A percentile compares a stretch with the other conserved stretches of the same genome.
Conservation (phyloP, 495 filamentous ascomycete species). For the Cairneyella variabilis region DNA sequence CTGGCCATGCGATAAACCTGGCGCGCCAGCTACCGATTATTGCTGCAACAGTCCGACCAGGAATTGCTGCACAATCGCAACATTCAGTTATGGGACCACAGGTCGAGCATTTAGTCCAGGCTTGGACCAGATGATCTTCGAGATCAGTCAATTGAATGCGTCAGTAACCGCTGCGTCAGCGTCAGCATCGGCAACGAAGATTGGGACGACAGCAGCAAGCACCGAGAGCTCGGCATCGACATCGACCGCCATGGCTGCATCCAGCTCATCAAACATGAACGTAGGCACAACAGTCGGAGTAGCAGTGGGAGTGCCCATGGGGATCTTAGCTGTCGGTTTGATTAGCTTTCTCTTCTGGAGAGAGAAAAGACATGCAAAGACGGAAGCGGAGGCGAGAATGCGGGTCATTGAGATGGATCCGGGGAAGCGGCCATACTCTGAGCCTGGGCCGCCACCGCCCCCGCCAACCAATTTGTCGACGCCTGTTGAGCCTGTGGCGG, state of each 20-base stretch:
- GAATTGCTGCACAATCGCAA: constrained; percentile 2
- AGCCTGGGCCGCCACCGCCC: neutral
- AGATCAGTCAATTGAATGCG: neutral
- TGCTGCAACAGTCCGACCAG: constrained; percentile 1
- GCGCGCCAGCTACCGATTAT: neutral
- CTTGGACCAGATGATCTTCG: neutral
- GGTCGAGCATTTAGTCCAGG: constrained; percentile 3
- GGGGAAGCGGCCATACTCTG: neutral
- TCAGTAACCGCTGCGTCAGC: neutral
- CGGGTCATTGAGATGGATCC: neutral
- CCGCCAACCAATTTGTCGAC: no score
- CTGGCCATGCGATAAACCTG: neutral
- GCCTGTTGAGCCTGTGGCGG: no score
- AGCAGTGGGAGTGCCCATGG: constrained; percentile 4
- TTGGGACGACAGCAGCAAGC: neutral
- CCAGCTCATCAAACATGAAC: neutral
- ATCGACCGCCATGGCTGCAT: neutral
- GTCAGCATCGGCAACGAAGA: neutral
- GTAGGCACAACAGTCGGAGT: neutral
- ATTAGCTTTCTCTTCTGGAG: constrained; percentile 5
- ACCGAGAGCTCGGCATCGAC: neutral
- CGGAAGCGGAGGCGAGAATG: neutral
- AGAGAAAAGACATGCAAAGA: neutral
- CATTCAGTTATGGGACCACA: neutral
- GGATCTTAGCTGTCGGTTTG: neutral